Conservation (phyloP, 1,284 basidiomycete species). For the Amylostereum areolatum region DNA sequence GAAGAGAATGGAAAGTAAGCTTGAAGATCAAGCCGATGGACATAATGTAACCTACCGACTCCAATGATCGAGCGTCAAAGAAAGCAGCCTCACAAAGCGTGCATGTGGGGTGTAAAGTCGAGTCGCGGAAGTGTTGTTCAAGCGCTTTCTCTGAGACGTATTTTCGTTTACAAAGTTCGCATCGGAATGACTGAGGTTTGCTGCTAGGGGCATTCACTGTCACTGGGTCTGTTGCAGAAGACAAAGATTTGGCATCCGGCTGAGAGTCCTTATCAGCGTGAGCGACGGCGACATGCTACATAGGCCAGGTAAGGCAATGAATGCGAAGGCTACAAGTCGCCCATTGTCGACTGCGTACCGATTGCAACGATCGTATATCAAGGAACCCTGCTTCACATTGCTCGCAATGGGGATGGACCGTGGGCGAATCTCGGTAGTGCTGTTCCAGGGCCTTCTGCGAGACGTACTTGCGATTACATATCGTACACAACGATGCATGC, state of each 20-base stretch:
- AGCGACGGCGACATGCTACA: neutral
- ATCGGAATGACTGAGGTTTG: constrained; percentile 15
- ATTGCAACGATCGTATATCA: neutral
- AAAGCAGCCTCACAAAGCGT: constrained; percentile 27
- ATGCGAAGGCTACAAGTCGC: no score
- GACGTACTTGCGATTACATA: neutral
- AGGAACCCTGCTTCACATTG: neutral
- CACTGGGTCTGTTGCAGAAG: neutral
- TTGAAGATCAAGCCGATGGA: neutral
- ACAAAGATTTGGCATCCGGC: neutral
- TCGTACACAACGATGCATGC: neutral
- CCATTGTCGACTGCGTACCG: constrained; percentile 21
- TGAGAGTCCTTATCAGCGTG: neutral
- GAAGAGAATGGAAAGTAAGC: neutral
- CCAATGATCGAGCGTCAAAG: neutral
- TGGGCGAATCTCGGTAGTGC: neutral
- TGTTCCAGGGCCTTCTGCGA: neutral
- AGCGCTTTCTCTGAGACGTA: constrained; percentile 22
- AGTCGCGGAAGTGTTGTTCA: constrained; percentile 38
- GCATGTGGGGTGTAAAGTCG: constrained; percentile 35
- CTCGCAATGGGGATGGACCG: neutral
- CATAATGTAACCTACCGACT: constrained; percentile 7
- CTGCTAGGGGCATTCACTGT: neutral
- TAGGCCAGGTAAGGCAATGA: neutral
- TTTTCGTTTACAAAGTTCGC: constrained; percentile 24